These are phyloP conservation scores for Echeveria elegans DNA, from an alignment of 164 flowering plant genomes.

Conservation along the genomic window DNA sequence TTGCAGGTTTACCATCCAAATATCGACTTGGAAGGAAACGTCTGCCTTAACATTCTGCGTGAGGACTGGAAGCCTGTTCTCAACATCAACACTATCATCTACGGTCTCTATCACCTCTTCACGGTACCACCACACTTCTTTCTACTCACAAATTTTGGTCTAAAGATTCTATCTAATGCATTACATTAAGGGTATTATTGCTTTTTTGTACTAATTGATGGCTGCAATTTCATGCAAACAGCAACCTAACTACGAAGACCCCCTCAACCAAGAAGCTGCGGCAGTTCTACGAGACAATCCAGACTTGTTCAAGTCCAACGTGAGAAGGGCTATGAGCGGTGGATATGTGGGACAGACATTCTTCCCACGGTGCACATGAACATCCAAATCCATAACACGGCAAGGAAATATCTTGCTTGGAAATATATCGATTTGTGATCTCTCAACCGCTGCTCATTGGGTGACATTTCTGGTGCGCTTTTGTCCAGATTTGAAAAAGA, in stretches of 20 bases:
- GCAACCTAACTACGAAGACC: slow-evolving; percentile 43
- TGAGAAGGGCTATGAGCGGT: slow-evolving; percentile 29
- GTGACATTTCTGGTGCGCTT: not conserved
- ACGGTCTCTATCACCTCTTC: slow-evolving; percentile 37
- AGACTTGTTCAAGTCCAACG: slow-evolving; percentile 26
- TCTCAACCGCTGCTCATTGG: no score
- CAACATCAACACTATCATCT: slow-evolving; percentile 35
- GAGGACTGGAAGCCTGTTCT: slow-evolving; percentile 47
- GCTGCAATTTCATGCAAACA: slow-evolving; percentile 10
- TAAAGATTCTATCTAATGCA: no score
- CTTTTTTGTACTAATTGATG: not conserved
- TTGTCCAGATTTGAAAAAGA: not conserved
- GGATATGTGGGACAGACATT: slow-evolving; percentile 29
- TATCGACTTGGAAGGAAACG: slow-evolving; percentile 41
- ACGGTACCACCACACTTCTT: slow-evolving; percentile 18
- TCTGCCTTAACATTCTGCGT: slow-evolving; percentile 39
- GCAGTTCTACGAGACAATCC: slow-evolving; percentile 35
- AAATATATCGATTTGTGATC: no score
- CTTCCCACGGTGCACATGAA: slow-evolving; percentile 15
- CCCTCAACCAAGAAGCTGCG: slow-evolving; percentile 39
- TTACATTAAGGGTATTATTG: no score
- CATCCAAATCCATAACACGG: not conserved
- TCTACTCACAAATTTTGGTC: no score
- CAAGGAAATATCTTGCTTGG: no score
- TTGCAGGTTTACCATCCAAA: slow-evolving; percentile 40